phyloP scores from a whole-genome alignment of 2,329 filamentous ascomycete genomes.

The Geosmithia morbida region DNA sequence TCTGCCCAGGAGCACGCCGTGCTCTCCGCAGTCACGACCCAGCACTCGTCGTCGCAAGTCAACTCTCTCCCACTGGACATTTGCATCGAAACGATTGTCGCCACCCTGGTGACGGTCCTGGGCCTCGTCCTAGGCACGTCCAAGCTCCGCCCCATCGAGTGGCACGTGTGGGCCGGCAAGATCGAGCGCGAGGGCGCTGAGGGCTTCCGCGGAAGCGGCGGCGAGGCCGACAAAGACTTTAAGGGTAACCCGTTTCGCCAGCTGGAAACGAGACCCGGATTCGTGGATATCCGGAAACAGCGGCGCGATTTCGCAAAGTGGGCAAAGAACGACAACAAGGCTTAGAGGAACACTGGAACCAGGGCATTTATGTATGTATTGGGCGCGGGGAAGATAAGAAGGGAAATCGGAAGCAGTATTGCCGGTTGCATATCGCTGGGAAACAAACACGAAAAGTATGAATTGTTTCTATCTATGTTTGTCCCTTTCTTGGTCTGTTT shows the following conservation, averaged over 20 bases:
- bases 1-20: constrained; percentile 86
- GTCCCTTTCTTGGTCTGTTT: no score
- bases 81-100: constrained; percentile 68
- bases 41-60: constrained; percentile 21
- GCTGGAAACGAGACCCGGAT: constrained; percentile 69
- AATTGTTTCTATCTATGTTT: no score
- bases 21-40: constrained; percentile 43
- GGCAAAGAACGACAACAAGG: constrained; percentile 31
- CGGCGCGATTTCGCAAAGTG: constrained; percentile 67
- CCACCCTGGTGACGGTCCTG: constrained; percentile 65
- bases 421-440: no score
- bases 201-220: constrained; percentile 39
- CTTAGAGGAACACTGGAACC: background rate
- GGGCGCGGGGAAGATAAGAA: background rate
- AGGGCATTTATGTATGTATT: background rate
- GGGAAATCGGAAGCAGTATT: background rate
- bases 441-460: no score
- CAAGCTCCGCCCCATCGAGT: constrained; percentile 70
- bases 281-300: constrained; percentile 76
- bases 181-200: constrained; percentile 62
- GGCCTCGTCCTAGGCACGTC: constrained; percentile 71
- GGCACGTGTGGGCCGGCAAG: constrained; percentile 69
- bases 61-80: constrained; percentile 59
- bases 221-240: constrained; percentile 55
- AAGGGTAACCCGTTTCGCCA: constrained; percentile 66